A percentile compares a stretch with the other conserved stretches of the same genome.
Conservation (phyloP, 768 basidiomycete species). For the Cystobasidium onofrii region DNA sequence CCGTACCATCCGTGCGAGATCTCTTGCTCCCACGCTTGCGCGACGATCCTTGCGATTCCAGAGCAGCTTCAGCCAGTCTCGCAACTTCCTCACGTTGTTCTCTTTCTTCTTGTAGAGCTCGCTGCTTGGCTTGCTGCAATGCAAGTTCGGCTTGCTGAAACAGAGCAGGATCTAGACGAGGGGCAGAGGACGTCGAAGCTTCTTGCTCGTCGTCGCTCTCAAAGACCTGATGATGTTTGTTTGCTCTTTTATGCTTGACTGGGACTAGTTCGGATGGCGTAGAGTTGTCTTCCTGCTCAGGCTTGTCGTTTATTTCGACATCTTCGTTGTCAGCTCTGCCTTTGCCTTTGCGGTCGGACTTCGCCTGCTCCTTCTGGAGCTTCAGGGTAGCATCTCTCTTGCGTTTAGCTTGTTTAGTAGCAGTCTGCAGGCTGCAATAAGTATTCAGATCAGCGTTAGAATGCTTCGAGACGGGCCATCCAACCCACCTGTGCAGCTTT, state of each 20-base stretch:
- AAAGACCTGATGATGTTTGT: background rate
- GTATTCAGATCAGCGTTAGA: background rate
- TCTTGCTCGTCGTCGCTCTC: background rate
- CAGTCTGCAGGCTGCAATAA: background rate
- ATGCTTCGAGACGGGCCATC: background rate
- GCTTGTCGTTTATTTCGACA: background rate
- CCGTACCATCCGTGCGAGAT: background rate
- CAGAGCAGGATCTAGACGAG: conserved; percentile 12
- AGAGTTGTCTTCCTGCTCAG: background rate
- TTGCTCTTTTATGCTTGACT: background rate
- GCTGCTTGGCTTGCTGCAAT: background rate
- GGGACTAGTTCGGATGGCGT: background rate
- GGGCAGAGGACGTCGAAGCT: background rate
- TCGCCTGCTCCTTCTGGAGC: background rate
- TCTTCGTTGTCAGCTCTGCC: background rate
- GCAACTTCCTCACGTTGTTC: background rate
- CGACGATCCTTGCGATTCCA: background rate
- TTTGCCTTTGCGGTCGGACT: background rate
- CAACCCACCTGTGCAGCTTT: conserved; percentile 5
- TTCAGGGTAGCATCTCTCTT: conserved; percentile 4
- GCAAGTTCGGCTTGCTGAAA: conserved; percentile 21
- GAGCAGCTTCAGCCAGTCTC: background rate
- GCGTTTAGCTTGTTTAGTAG: background rate
- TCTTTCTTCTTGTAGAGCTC: background rate
- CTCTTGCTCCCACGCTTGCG: background rate